These are phyloP conservation scores for Lanmaoa pseudosensibilis DNA, from an alignment of 768 basidiomycete genomes.

Conservation along the genomic window DNA sequence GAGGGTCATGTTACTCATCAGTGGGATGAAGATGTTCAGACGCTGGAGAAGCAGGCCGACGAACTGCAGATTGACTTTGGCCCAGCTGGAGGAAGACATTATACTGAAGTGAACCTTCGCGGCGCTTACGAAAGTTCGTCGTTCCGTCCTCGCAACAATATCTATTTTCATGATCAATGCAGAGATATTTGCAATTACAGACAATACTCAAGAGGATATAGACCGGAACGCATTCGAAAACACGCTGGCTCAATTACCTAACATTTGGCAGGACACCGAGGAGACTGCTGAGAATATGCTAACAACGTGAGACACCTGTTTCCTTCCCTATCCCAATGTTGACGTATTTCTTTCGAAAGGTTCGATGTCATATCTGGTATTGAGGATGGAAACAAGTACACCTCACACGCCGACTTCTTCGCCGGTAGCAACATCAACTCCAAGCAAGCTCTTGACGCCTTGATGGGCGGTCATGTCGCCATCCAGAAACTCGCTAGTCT, in stretches of 20 bases:
- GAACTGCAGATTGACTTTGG: constrained; percentile 40
- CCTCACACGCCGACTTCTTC: constrained; percentile 57
- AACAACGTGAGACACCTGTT: constrained; percentile 50
- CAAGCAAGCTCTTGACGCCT: constrained; percentile 50
- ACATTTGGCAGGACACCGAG: constrained; percentile 56
- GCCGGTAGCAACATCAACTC: constrained; percentile 53
- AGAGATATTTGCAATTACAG: constrained; percentile 45
- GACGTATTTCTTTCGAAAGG: constrained; percentile 35
- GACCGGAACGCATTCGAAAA: constrained; percentile 45
- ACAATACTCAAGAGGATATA: constrained; percentile 31
- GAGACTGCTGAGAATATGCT: constrained; percentile 51
- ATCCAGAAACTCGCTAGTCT: constrained; percentile 36
- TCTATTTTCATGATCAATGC: constrained; percentile 16
- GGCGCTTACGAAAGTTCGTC: constrained; percentile 56
- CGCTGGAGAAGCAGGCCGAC: constrained; percentile 32
- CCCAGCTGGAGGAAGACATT: constrained; percentile 46
- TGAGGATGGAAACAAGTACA: constrained; percentile 45
- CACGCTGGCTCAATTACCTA: constrained; percentile 52
- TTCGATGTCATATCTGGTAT: constrained; percentile 62
- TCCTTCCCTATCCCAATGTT: background rate
- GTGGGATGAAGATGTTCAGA: constrained; percentile 43
- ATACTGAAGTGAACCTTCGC: constrained; percentile 48
- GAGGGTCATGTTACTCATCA: constrained; percentile 20
- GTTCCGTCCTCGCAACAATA: background rate
- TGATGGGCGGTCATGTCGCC: constrained; percentile 50